Conservation (phyloP, 2,329 filamentous ascomycete species). For the Sporothrix dimorphospora region DNA sequence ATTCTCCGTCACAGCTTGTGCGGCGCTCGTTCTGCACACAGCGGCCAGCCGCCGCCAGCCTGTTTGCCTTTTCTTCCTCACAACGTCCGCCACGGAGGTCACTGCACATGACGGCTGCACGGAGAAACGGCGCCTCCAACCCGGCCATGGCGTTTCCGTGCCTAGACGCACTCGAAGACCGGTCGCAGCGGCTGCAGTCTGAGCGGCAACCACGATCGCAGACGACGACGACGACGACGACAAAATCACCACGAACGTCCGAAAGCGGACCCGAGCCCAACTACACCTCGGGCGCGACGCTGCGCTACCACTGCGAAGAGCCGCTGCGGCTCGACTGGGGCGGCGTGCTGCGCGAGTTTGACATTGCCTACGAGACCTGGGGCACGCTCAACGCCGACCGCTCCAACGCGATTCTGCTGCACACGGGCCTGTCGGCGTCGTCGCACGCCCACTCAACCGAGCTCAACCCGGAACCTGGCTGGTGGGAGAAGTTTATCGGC, state of each 20-base stretch:
- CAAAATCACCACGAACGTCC: constrained; percentile 38
- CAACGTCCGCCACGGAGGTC: not conserved
- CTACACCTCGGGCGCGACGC: constrained; percentile 87
- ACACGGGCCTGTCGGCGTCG: constrained; percentile 94
- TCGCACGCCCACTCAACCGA: constrained; percentile 95
- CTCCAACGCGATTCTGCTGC: constrained; percentile 87
- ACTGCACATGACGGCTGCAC: constrained; percentile 36
- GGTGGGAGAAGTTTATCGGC: constrained; percentile 99
- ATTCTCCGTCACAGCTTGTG: not conserved
- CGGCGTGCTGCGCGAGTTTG: constrained; percentile 83
- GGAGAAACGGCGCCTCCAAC: constrained; percentile 63
- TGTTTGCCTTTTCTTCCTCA: not conserved
- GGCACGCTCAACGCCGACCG: constrained; percentile 76
- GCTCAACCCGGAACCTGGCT: constrained; percentile 83
- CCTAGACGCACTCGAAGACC: constrained; percentile 79
- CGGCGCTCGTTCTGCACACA: constrained; percentile 14
- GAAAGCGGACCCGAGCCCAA: constrained; percentile 86
- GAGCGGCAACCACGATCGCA: constrained; percentile 66
- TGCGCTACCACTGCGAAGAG: constrained; percentile 72
- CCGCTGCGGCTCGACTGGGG: constrained; percentile 92
- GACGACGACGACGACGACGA: not conserved
- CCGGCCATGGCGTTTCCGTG: constrained; percentile 89
- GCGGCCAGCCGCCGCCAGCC: not conserved
- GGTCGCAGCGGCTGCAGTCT: constrained; percentile 51
- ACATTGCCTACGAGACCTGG: constrained; percentile 94